Evolutionary conservation across 345 rosid genomes (phyloP).

Genomic region (Hibiscus mutabilis): DNA sequence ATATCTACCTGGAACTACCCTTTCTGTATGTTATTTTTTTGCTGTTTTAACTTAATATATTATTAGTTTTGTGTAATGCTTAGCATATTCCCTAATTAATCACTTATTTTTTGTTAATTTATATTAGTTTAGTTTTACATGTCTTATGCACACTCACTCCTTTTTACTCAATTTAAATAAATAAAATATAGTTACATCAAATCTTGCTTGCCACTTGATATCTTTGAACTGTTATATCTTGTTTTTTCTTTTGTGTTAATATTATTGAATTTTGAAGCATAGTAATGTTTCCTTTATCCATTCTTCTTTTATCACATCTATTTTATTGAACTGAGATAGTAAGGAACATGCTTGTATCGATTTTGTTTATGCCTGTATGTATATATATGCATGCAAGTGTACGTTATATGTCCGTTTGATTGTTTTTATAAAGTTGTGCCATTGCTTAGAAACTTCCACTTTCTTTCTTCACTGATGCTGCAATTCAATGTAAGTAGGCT

Average conservation of each 20-base stretch:
- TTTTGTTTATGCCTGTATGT: neutral
- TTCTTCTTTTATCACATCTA: neutral
- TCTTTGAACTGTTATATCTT: neutral
- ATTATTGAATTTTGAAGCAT: neutral
- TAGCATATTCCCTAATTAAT: neutral
- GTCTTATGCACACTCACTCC: neutral
- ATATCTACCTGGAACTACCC: slow-evolving; percentile 89
- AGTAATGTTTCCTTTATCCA: neutral
- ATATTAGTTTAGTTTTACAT: neutral
- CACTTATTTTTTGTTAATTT: neutral
- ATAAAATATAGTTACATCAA: neutral
- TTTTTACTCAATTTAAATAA: neutral
- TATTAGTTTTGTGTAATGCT: neutral
- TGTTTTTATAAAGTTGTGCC: neutral
- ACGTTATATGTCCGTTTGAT: neutral
- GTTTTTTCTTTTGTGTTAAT: neutral
- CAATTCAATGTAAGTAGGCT: neutral
- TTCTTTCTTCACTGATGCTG: neutral
- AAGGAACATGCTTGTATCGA: neutral
- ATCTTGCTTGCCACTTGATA: neutral
- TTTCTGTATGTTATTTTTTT: slow-evolving; percentile 38
- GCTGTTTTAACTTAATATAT: neutral
- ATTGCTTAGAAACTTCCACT: neutral
- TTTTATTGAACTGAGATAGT: neutral
- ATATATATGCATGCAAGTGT: neutral